These are phyloP conservation scores for Talaromyces sp. DNA, from an alignment of 2,329 filamentous ascomycete genomes.

Conservation along the genomic window DNA sequence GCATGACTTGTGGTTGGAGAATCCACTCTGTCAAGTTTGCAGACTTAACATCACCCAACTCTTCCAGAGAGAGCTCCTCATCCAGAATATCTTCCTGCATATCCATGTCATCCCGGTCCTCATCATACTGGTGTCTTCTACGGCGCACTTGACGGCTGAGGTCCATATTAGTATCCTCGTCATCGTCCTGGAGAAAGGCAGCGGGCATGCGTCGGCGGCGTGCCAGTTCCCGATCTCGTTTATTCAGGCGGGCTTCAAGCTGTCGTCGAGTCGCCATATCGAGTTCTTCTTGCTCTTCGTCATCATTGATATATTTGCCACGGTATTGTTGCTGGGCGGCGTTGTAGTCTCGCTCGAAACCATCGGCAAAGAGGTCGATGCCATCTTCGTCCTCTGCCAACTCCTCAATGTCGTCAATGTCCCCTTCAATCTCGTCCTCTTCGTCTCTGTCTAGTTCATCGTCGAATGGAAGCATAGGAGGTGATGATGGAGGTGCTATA, in stretches of 20 bases:
- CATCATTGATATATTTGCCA: constrained; percentile 61
- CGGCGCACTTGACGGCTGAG: constrained; percentile 81
- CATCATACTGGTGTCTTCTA: constrained; percentile 85
- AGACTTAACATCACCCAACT: constrained; percentile 88
- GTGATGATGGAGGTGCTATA: constrained; percentile 55
- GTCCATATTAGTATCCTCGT: constrained; percentile 80
- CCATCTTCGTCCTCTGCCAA: constrained; percentile 67
- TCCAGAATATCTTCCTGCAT: constrained; percentile 94
- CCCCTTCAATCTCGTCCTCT: constrained; percentile 58
- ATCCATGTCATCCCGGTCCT: constrained; percentile 82
- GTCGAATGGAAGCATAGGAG: constrained; percentile 54
- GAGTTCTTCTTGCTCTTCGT: constrained; percentile 61
- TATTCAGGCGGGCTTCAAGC: constrained; percentile 60
- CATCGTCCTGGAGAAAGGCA: constrained; percentile 67
- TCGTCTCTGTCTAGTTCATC: constrained; percentile 49
- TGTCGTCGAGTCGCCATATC: constrained; percentile 57
- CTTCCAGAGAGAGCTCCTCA: constrained; percentile 88
- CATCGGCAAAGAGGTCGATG: constrained; percentile 66
- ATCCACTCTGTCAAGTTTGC: constrained; percentile 95
- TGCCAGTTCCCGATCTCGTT: constrained; percentile 60
- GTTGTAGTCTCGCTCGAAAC: constrained; percentile 62
- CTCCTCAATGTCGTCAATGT: constrained; percentile 66
- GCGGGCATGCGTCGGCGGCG: constrained; percentile 58
- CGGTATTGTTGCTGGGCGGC: constrained; percentile 51
- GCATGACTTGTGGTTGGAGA: constrained; percentile 79